Evolutionary conservation across 805 yeast species (phyloP).

Genomic region (Sugiyamaella floridensis): DNA sequence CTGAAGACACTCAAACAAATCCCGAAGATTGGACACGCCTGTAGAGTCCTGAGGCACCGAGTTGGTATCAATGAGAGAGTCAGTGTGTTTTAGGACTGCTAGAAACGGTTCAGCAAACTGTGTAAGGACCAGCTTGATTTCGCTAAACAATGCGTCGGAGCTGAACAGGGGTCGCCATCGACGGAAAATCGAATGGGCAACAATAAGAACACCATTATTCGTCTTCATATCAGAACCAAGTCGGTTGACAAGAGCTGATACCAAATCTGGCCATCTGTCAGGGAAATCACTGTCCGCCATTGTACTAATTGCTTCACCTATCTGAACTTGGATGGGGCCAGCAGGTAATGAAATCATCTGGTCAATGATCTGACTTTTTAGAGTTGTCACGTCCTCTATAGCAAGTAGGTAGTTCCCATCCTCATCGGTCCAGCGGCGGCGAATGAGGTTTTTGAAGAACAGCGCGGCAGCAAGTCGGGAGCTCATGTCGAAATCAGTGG

Average conservation of each 20-base stretch:
- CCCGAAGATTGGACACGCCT: slow-evolving; percentile 30
- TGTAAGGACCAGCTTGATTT: slow-evolving; percentile 78
- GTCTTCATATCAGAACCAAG: slow-evolving; percentile 63
- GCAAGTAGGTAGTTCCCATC: slow-evolving; percentile 70
- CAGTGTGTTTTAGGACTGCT: slow-evolving; percentile 59
- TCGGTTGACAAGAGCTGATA: slow-evolving; percentile 52
- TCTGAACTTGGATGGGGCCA: slow-evolving; percentile 63
- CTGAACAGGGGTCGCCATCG: slow-evolving; percentile 95
- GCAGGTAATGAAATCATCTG: slow-evolving; percentile 79
- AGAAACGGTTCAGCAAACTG: slow-evolving; percentile 78
- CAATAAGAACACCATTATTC: slow-evolving; percentile 80
- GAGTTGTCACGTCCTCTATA: slow-evolving; percentile 51
- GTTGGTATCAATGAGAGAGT: slow-evolving; percentile 51
- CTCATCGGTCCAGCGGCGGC: slow-evolving; percentile 83
- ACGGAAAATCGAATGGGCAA: slow-evolving; percentile 92
- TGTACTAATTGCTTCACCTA: slow-evolving; percentile 86
- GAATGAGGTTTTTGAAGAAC: slow-evolving; percentile 81
- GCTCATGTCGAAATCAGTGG: slow-evolving; percentile 43
- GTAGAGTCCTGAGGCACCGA: slow-evolving; percentile 33
- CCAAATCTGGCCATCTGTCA: slow-evolving; percentile 70
- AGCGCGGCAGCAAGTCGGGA: slow-evolving; percentile 83
- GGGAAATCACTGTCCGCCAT: slow-evolving; percentile 98
- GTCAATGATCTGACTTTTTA: slow-evolving; percentile 73
- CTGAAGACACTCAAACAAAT: slow-evolving; percentile 63
- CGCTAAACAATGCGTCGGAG: slow-evolving; percentile 81